These are phyloP conservation scores for Cladosporium sp. DNA, from an alignment of 2,329 filamentous ascomycete genomes.

Conservation along the genomic window DNA sequence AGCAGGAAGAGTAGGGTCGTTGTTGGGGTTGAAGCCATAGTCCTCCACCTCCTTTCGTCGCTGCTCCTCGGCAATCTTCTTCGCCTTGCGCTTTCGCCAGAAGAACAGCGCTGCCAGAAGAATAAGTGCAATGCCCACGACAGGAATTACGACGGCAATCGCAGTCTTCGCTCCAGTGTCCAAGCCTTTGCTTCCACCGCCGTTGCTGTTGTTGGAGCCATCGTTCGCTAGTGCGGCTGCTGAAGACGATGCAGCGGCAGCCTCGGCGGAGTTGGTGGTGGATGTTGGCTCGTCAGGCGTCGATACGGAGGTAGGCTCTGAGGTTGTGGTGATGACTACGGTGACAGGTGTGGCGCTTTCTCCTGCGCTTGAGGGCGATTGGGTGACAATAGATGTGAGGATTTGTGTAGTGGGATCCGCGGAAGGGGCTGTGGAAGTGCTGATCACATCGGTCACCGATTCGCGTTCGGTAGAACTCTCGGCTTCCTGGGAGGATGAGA, in stretches of 20 bases:
- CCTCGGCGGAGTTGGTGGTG: constrained; percentile 7
- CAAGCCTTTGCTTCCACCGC: constrained; percentile 48
- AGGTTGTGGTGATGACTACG: constrained; percentile 27
- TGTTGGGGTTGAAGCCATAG: constrained; percentile 97
- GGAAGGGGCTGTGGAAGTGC: constrained; percentile 25
- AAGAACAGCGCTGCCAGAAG: constrained; percentile 75
- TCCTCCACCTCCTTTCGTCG: constrained; percentile 95
- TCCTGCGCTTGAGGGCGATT: constrained; percentile 20
- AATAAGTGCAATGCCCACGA: constrained; percentile 80
- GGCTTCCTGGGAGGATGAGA: constrained; percentile 16
- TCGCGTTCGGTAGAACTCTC: constrained; percentile 16
- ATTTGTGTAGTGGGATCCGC: constrained; percentile 25
- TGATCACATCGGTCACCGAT: constrained; percentile 16
- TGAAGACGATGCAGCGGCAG: constrained; percentile 24
- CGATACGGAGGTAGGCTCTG: constrained; percentile 19
- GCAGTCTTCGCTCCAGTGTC: constrained; percentile 72
- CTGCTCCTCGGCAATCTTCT: constrained; percentile 81
- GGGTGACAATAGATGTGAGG: constrained; percentile 29
- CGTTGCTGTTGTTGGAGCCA: constrained; percentile 19
- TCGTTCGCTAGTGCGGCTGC: constrained; percentile 23
- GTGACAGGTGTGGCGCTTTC: constrained; percentile 22
- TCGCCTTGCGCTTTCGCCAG: constrained; percentile 85
- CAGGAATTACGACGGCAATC: constrained; percentile 89
- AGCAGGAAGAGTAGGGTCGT: constrained; percentile 75
- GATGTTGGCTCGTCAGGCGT: constrained; percentile 19